Evolutionary conservation across 83 land plant species (phyloP).

Genomic region (Picea mariana): DNA sequence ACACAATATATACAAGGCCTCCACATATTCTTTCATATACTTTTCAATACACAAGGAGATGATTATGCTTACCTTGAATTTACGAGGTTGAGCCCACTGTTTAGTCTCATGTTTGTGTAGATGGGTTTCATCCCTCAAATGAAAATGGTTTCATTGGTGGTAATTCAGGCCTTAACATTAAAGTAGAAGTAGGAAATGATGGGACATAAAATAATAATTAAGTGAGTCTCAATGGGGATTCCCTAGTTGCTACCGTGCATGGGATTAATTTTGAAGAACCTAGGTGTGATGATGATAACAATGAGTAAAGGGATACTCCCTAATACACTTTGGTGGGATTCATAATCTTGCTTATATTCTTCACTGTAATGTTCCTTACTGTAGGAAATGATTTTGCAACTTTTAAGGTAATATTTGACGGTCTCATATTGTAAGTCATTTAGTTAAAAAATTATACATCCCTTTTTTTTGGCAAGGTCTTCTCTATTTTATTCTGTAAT

Average conservation of each 20-base stretch:
- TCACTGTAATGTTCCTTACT: constrained; percentile 91
- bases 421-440: constrained; percentile 96
- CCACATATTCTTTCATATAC: no score
- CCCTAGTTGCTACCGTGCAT: constrained; percentile 62
- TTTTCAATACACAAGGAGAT: constrained; percentile 52
- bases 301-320: constrained; percentile 77
- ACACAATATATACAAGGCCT: no score
- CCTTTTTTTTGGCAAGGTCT: no score
- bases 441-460: constrained; percentile 39
- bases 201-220: neutral
- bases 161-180: constrained; percentile 7
- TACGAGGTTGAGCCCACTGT: constrained; percentile 61
- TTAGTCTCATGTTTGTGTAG: constrained; percentile 37
- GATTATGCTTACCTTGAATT: constrained; percentile 18
- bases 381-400: constrained; percentile 98
- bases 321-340: constrained; percentile 97
- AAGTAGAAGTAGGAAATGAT: neutral
- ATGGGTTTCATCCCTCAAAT: constrained; percentile 23
- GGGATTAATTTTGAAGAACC: constrained; percentile 85
- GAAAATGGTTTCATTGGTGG: constrained; percentile 11
- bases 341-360: constrained; percentile 93
- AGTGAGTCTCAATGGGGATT: constrained; percentile 24
- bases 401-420: constrained; percentile 94
- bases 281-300: constrained; percentile 64
- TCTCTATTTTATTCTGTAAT: neutral